These are phyloP conservation scores for Leptographium radiaticola DNA, from an alignment of 2,329 filamentous ascomycete genomes.

Conservation along the genomic window DNA sequence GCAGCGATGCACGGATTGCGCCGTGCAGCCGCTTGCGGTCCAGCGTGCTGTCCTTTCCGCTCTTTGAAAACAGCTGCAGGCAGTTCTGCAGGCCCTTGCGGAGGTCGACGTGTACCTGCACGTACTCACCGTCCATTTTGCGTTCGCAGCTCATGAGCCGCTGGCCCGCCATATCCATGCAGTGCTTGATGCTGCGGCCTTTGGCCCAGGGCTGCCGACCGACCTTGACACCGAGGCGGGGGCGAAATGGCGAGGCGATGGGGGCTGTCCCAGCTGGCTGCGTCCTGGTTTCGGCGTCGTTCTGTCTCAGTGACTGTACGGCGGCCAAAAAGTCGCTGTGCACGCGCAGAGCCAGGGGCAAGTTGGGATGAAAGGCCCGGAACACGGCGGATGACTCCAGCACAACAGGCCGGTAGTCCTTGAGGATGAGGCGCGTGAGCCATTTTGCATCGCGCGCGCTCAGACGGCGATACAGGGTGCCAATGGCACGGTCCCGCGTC, in stretches of 20 bases:
- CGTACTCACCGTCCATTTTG: constrained; percentile 84
- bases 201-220: constrained; percentile 53
- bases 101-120: constrained; percentile 72
- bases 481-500: constrained; percentile 30
- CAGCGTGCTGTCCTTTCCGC: constrained; percentile 72
- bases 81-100: constrained; percentile 31
- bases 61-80: constrained; percentile 83
- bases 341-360: constrained; percentile 58
- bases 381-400: constrained; percentile 46
- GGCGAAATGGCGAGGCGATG: constrained; percentile 16
- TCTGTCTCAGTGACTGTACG: constrained; percentile 8
- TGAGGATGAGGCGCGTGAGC: constrained; percentile 70
- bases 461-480: constrained; percentile 44
- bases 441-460: constrained; percentile 68
- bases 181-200: constrained; percentile 61
- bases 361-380: constrained; percentile 49
- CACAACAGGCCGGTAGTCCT: constrained; percentile 55
- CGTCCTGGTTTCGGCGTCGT: too few species aligned
- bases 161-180: constrained; percentile 45
- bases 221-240: constrained; percentile 47
- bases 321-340: constrained; percentile 55
- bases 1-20: constrained; percentile 50
- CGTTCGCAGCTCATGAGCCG: constrained; percentile 59
- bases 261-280: too few species aligned
- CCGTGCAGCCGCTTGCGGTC: constrained; percentile 51